Base-by-base conservation (phyloP, 805 yeast genomes). In the Metschnikowia dekortorum region DNA sequence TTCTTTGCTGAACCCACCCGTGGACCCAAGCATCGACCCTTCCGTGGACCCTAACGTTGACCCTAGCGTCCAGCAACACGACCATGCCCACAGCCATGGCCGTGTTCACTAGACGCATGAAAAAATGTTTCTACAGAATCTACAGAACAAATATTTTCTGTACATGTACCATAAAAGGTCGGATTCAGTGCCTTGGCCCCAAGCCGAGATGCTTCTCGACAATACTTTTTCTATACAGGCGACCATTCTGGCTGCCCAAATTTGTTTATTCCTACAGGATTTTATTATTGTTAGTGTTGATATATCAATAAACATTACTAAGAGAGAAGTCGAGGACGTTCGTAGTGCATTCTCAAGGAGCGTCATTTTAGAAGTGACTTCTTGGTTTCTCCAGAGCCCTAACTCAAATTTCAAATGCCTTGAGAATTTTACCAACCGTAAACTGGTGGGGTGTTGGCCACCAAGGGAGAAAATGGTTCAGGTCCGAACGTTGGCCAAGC, bases 1-100 rank as follows among this genome's bases (percentile, higher is more conserved):
- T 4, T 50, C 54, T 10, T 47, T 57, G 69, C 65, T 41, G 56
- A 58, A 58, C 54, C 61, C 69, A 2, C 67, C 64, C 8, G 75
- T 71, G 37, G 77, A 72, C 55, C 61, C 61, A 26, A 54, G 60
- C 45, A 57, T 57, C 41, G 61, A 57, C 35, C 69, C 76, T n/a
- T 66, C 68, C 45, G 71, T 73, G 50, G 78, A 73, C 54, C 75
- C 76, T 8, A 72, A 70, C 53, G 75, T 73, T 38, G 76, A 71
- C 56, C 74, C 75, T 4, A 69, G 69, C 51, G 75, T 70, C 43
- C 75, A 67, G 55, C 74, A 68, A 31, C 74, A 70, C 52, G 74
- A 70, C 59, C 72, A 70, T 50, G 62, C 72, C 22, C 72, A 66
- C 56, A 61, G 61, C 46, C 57, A 52, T 35, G 64, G 64, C 50